These are phyloP conservation scores for Dendrobium huoshanense DNA, from an alignment of 106 monocot species.

Conservation along the genomic window DNA sequence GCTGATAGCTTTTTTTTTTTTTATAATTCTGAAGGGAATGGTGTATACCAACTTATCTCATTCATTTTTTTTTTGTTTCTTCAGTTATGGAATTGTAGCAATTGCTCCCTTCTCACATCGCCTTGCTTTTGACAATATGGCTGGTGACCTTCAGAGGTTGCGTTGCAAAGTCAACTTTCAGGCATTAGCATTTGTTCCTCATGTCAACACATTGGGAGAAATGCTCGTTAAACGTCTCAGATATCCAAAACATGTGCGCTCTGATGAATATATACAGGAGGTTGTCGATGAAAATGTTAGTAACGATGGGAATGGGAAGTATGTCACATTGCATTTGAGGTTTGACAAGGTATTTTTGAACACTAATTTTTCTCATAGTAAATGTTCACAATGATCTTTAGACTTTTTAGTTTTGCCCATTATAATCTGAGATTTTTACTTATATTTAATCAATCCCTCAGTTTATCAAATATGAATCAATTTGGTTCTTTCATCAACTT, in stretches of 20 bases:
- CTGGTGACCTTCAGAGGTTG: slow-evolving; percentile 69
- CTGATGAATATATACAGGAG: slow-evolving; percentile 29
- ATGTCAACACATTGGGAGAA: slow-evolving; percentile 70
- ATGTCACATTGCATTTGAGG: slow-evolving; percentile 66
- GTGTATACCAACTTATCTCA: not conserved
- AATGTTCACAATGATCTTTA: too few relatives aligned
- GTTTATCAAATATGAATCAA: too few relatives aligned
- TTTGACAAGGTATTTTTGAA: slow-evolving; percentile 77
- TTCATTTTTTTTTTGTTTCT: slow-evolving; percentile 3
- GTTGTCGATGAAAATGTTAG: slow-evolving; percentile 18
- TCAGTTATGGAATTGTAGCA: slow-evolving; percentile 89
- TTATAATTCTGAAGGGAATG: not conserved
- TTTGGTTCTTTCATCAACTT: too few relatives aligned
- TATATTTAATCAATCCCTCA: too few relatives aligned
- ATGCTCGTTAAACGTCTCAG: slow-evolving; percentile 66
- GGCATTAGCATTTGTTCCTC: slow-evolving; percentile 77
- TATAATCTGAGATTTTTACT: too few relatives aligned
- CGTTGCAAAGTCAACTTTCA: slow-evolving; percentile 95
- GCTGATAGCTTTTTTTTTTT: too few relatives aligned
- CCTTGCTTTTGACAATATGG: slow-evolving; percentile 78
- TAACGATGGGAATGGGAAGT: slow-evolving; percentile 41
- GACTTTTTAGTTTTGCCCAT: too few relatives aligned
- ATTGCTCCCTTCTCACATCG: slow-evolving; percentile 94
- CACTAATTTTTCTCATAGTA: too few relatives aligned
- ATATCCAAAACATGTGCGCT: slow-evolving; percentile 17